Evolutionary conservation across 2,329 filamentous ascomycete genomes (phyloP).

Genomic region (Alternaria sp.): DNA sequence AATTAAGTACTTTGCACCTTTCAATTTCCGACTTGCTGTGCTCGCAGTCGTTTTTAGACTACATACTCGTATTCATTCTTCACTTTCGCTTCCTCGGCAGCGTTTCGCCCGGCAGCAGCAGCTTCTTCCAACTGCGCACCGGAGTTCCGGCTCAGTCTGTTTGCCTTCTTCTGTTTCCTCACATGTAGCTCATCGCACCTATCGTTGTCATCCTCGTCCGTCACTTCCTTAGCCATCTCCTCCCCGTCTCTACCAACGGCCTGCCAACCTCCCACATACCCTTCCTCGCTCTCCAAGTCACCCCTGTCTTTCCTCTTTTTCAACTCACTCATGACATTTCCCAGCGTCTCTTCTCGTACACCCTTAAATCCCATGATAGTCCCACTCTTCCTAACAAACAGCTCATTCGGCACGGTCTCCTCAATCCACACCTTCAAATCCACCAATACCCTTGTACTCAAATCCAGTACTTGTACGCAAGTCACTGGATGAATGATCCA

Average conservation of each 20-base stretch:
- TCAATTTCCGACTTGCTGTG: neutral
- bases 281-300: neutral
- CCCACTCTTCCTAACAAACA: slow-evolving; percentile 1
- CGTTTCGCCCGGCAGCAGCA: neutral
- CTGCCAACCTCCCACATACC: neutral
- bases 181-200: neutral
- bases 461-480: slow-evolving; percentile 1
- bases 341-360: neutral
- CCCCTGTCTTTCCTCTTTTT: neutral
- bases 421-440: slow-evolving; percentile 20
- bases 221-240: neutral
- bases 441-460: slow-evolving; percentile 18
- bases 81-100: neutral
- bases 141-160: neutral
- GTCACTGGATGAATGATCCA: slow-evolving; percentile 23
- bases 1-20: neutral
- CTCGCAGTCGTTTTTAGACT: neutral
- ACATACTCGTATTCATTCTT: neutral
- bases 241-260: neutral
- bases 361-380: neutral
- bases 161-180: neutral
- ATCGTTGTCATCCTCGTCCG: neutral
- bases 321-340: neutral
- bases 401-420: slow-evolving; percentile 4
- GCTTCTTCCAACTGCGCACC: neutral